These are phyloP conservation scores for Solanum aculeatissimum DNA, from an alignment of 305 asterid genomes.

Conservation along the genomic window DNA sequence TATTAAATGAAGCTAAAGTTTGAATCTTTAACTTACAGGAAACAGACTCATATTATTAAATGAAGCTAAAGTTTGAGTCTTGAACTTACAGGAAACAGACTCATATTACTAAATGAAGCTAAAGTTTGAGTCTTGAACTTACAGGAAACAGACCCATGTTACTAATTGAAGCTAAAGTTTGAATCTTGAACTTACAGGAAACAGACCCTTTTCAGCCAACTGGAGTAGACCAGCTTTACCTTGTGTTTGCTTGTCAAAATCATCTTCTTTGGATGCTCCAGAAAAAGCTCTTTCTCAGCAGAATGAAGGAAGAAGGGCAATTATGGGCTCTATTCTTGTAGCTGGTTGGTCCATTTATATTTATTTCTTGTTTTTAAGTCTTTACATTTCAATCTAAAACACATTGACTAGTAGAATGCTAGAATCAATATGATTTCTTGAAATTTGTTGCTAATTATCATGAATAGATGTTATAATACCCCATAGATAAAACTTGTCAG, in stretches of 20 bases:
- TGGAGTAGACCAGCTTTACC: constrained; percentile 13
- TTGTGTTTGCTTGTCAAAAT: constrained; percentile 40
- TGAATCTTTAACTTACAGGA: no score
- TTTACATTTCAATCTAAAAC: background rate
- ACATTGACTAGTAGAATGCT: background rate
- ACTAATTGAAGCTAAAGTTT: no score
- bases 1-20: no score
- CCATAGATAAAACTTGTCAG: background rate
- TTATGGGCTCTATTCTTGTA: constrained; percentile 53
- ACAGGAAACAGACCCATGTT: no score
- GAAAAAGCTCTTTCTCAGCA: constrained; percentile 2
- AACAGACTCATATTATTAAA: no score
- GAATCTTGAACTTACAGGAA: no score
- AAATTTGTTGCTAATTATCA: background rate
- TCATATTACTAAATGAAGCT: no score
- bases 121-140: no score
- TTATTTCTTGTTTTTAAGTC: background rate
- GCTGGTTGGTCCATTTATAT: constrained; percentile 34
- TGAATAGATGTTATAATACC: background rate
- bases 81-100: no score
- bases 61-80: no score
- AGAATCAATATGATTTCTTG: background rate
- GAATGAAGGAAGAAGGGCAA: constrained; percentile 58
- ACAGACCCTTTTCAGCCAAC: constrained; percentile 5
- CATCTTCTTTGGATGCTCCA: constrained; percentile 22